Evolutionary conservation across 2,329 filamentous ascomycete genomes (phyloP), one percentile per base, ranked within the genome.

Genomic region (Ploettnerulaceae sp.): DNA sequence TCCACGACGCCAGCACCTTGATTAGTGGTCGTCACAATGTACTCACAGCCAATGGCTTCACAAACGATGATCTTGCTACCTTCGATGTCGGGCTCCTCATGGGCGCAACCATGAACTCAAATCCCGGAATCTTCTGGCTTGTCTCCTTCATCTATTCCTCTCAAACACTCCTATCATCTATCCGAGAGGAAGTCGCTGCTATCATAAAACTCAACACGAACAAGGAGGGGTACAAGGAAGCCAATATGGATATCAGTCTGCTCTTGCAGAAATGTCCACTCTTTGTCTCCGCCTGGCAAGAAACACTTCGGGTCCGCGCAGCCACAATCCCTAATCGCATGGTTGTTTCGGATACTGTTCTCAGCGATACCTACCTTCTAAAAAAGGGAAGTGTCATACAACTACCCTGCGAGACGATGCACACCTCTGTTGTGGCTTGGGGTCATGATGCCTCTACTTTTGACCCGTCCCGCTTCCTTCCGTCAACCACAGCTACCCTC

Each of bases 211-310:
- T 25, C 7, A 35, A 20, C 11, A 22, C 12, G 15, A 25, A 12
- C 31, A 7, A 31, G 18, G 24, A 48, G 14, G 22, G 48, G 25
- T 51, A 2, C 8, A 26, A 47, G 32, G 45, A 49, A 35, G 53
- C 48, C 8, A 60, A 55, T 1, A 58, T 75, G 11, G 60, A 71
- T 12, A 62, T 69, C 36, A 55, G 57, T 1, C 49, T 51, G 1
- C 60, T 74, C 2, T 62, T 66, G 11, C 55, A 62, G 1, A 47
- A 57, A 5, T 68, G 68, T 33, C 70, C 71, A 0, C 56, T 73
- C 5, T 57, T 76, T 7, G 60, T 69, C 5, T 69, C 69, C 33
- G 63, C 64, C 25, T 72, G 68, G 54, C 64, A 67, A 17, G 73
- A 76, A 52, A 65, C 64, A 0, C 57, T 74, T 46, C 68, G 73